Evolutionary conservation across 2,329 filamentous ascomycete species (phyloP).

Genomic region (Alternaria viburni): DNA sequence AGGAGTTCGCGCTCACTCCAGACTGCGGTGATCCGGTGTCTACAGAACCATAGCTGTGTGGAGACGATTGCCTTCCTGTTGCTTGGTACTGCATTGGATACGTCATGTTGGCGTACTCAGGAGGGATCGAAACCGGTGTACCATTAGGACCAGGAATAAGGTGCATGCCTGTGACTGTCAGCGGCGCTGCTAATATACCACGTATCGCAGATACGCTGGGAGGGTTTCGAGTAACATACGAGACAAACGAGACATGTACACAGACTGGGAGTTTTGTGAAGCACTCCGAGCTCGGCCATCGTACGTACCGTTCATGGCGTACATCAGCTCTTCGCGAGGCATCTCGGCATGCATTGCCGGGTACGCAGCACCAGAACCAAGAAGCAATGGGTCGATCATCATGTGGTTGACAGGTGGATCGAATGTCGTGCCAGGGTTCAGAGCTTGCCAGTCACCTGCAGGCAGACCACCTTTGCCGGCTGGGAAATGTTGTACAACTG

Average conservation of each 20-base stretch:
- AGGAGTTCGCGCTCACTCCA: slow-evolving; percentile 42
- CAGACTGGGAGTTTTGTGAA: neutral
- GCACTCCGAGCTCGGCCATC: neutral
- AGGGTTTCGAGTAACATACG: neutral
- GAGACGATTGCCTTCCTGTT: slow-evolving; percentile 40
- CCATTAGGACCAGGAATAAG: slow-evolving; percentile 35
- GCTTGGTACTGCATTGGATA: slow-evolving; percentile 42
- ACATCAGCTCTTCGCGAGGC: slow-evolving; percentile 45
- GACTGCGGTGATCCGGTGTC: slow-evolving; percentile 47
- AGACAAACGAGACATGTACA: neutral
- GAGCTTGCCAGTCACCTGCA: slow-evolving; percentile 38
- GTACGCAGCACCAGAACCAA: slow-evolving; percentile 39
- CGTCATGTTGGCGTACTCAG: slow-evolving; percentile 40
- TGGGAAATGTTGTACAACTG: slow-evolving; percentile 44
- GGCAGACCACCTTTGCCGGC: slow-evolving; percentile 31
- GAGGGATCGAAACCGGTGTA: slow-evolving; percentile 37
- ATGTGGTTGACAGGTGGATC: slow-evolving; percentile 43
- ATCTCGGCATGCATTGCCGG: slow-evolving; percentile 42
- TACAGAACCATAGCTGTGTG: slow-evolving; percentile 43
- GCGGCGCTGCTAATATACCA: slow-evolving; percentile 1
- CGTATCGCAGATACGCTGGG: neutral
- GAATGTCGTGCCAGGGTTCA: slow-evolving; percentile 36
- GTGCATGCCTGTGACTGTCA: slow-evolving; percentile 33
- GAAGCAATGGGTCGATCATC: slow-evolving; percentile 46
- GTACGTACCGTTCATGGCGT: slow-evolving; percentile 38